Conservation (phyloP, 495 filamentous ascomycete species). For the Hypoxylon subgilvum region DNA sequence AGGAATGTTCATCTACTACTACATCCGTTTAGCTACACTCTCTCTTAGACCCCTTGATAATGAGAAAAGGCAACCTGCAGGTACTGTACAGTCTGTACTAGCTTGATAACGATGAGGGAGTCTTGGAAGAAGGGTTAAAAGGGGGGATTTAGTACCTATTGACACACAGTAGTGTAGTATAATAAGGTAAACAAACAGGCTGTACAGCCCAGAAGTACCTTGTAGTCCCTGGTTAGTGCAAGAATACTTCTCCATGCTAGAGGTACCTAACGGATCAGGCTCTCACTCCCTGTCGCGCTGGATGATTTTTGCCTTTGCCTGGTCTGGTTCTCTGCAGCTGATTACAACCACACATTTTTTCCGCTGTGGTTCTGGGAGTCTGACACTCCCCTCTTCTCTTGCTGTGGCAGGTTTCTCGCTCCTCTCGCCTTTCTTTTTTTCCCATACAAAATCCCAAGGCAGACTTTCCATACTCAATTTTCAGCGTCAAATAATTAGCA, state of each 20-base stretch:
- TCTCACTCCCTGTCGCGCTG: slow-evolving; percentile 18
- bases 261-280: no score
- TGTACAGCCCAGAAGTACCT: slow-evolving; percentile 31
- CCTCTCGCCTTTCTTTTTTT: slow-evolving; percentile 34
- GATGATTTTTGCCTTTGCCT: slow-evolving; percentile 34
- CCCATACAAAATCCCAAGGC: not conserved
- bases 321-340: slow-evolving; percentile 43
- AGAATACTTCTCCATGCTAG: slow-evolving; percentile 17
- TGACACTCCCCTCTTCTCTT: slow-evolving; percentile 30
- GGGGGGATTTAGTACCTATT: no score
- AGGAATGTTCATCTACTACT: slow-evolving; percentile 9
- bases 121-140: not conserved
- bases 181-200: slow-evolving; percentile 3
- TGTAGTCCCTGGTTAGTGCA: slow-evolving; percentile 37
- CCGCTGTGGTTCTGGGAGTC: slow-evolving; percentile 38
- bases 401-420: slow-evolving; percentile 27
- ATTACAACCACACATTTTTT: slow-evolving; percentile 43
- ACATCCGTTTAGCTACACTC: not conserved
- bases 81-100: no score
- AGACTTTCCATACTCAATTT: not conserved
- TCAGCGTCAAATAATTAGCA: no score
- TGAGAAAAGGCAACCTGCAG: slow-evolving; percentile 7
- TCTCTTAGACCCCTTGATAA: not conserved
- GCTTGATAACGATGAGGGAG: no score
- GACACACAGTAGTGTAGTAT: no score